Evolutionary conservation across 768 basidiomycete species (phyloP).

Genomic region (Melanogaster broomeanus): DNA sequence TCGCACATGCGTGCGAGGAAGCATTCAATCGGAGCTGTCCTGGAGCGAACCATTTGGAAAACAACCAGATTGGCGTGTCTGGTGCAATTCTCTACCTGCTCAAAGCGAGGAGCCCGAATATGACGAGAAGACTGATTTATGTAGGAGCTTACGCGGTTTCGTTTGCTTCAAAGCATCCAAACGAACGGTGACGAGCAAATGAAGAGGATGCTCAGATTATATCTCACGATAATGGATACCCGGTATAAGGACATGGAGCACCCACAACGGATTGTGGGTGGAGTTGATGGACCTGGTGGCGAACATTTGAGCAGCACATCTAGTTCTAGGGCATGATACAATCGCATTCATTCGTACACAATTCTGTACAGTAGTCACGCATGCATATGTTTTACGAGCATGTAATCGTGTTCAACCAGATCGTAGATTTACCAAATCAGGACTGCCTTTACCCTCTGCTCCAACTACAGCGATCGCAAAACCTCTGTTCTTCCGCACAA

Average conservation of each 20-base stretch:
- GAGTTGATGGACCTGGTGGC: constrained; percentile 3
- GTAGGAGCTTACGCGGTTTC: constrained; percentile 50
- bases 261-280: too few relatives aligned
- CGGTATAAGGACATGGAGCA: constrained; percentile 6
- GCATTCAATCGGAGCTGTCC: constrained; percentile 44
- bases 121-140: constrained; percentile 35
- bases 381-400: constrained; percentile 11
- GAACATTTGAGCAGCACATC: constrained; percentile 20
- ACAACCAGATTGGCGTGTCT: constrained; percentile 51
- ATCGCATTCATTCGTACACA: constrained; percentile 10
- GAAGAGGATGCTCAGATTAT: constrained; percentile 11
- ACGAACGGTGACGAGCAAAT: constrained; percentile 1
- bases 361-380: constrained; percentile 29
- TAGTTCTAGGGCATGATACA: constrained; percentile 25
- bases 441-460: constrained; percentile 10
- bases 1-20: constrained; percentile 60
- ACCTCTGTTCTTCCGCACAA: constrained; percentile 5
- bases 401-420: neutral
- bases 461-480: constrained; percentile 7
- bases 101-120: constrained; percentile 9
- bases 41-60: constrained; percentile 56
- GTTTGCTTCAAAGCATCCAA: constrained; percentile 46
- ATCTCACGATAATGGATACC: constrained; percentile 18
- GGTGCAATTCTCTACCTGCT: constrained; percentile 41
- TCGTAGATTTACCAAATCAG: constrained; percentile 26